Base-by-base conservation (phyloP, 2,329 filamentous ascomycete genomes). In the Epichloe festucae region DNA sequence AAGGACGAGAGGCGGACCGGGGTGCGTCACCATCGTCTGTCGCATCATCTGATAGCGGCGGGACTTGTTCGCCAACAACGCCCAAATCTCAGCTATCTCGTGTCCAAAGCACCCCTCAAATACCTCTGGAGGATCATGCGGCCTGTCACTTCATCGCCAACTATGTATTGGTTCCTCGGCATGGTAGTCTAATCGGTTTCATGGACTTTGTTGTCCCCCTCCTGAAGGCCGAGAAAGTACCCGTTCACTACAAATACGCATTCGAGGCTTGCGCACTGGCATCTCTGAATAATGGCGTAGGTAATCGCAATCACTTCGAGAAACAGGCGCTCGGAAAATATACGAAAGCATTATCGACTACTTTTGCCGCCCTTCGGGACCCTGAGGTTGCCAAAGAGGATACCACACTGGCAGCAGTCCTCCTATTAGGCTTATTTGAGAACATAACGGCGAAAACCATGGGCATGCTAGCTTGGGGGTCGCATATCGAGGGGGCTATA, bases 401-500 rank as follows among this genome's bases (percentile, higher is more conserved):
- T 59, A 70, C 71, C 12, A 82, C 79, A 0, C 59, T 84, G 12
- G 79, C 77, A 2, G 72, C 79, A 0, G 78, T 84, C 15, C 64
- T 84, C 35, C 65, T 84, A 53, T 61, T 84, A 27, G 77, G 79
- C 0, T 66, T 82, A 21, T 84, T 79, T 54, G 81, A 84, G 65
- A 78, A 73, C 51, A 80, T 82, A 44, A 74, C 74, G 0, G 74
- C 76, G 12, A 75, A 73, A 53, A 72, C 76, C 49, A 65, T 77
- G 48, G 76, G 73, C 36, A 74, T 75, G 60, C 66, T 75, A 51
- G 77, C 78, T 2, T 84, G 80, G 80, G 77, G 77, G 4, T 79
- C 78, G 10, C 80, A 84, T 57, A 74, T 78, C n/a, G 76, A 82
- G 54, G 80, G 79, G 3, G 80, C 80, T n/a, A 74, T 82, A 35